Evolutionary conservation across 2,329 filamentous ascomycete genomes (phyloP), one percentile per base, ranked within the genome.

Genomic region (Colletotrichum chlorophyti): DNA sequence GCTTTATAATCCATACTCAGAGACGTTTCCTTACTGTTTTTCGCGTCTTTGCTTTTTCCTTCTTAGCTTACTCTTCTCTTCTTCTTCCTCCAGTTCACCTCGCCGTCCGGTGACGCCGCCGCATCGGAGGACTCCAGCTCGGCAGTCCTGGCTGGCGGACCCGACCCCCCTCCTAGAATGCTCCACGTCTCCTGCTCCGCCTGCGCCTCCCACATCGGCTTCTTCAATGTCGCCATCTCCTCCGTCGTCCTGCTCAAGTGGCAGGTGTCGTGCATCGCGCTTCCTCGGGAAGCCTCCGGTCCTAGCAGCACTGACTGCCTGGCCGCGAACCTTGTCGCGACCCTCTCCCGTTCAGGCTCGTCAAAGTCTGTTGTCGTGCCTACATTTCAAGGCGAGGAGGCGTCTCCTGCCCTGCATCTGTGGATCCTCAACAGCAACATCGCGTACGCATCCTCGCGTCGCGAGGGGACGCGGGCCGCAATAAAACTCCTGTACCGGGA

Each of bases 381-480:
- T 0, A 68, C 75, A 9, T 37, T 59, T 12, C 45, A 45, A 4
- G 63, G 43, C 58, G 64, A 57, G 21, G 52, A 40, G 23, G 17
- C 32, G 15, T 35, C 59, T 3, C 9, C 32, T 15, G 27, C 27
- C 12, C 69, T 85, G 5, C 74, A 83, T 32, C 69, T 85, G 4
- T 86, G 83, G 83, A 76, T 85, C 2, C 73, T 86, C 27, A 86
- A 86, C 62, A 72, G 75, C n/a, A 79, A 79, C 63, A 80, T 86
- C 23, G 69, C 75, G 4, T 86, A 83, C 63, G 73, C 82, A 1
- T 80, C 82, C 1, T 79, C 75, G 2, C 66, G 10, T 54, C 63
- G 41, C 53, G 38, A 17, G 62, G 46, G 62, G 65, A 17, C 68
- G 0, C 55, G 74, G 41, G 65, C 70, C 2, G 83, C 82, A 0